Evolutionary conservation across 1,284 basidiomycete genomes (phyloP).

Genomic region (Apiotrichum montevideense): DNA sequence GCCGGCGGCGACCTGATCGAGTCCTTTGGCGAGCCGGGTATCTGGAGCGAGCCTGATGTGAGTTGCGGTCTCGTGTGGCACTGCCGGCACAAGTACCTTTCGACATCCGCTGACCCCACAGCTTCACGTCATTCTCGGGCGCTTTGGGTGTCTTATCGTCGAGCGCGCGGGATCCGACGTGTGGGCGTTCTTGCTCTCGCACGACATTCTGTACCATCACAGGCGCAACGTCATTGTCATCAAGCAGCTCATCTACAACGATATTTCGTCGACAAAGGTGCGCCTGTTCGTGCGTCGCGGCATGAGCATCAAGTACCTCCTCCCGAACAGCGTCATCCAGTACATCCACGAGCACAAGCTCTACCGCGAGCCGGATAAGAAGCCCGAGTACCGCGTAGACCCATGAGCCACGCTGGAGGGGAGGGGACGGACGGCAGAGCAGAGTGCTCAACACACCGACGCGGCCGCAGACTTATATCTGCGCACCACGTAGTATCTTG

Average conservation of each 20-base stretch:
- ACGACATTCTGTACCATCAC: constrained; percentile 54
- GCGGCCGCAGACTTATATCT: no score
- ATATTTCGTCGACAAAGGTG: constrained; percentile 94
- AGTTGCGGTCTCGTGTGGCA: constrained; percentile 32
- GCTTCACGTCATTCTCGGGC: constrained; percentile 92
- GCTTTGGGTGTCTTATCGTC: constrained; percentile 90
- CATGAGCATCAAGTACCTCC: constrained; percentile 85
- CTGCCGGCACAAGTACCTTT: neutral
- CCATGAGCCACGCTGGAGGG: neutral
- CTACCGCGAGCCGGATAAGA: constrained; percentile 31
- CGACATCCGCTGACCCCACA: constrained; percentile 35
- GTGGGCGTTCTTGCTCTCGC: constrained; percentile 55
- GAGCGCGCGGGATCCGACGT: constrained; percentile 92
- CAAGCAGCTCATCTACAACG: constrained; percentile 95
- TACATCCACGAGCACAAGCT: constrained; percentile 68
- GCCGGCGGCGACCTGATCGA: constrained; percentile 96
- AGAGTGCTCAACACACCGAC: no score
- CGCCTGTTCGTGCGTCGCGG: constrained; percentile 81
- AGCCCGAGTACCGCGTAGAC: constrained; percentile 4
- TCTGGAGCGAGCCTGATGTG: constrained; percentile 92
- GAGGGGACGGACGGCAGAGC: neutral
- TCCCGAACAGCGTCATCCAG: constrained; percentile 85
- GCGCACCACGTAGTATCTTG: neutral
- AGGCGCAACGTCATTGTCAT: constrained; percentile 84
- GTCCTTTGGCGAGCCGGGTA: constrained; percentile 88